phyloP scores from a whole-genome alignment of 169 alveolate genomes.

The Besnoitia besnoiti region DNA sequence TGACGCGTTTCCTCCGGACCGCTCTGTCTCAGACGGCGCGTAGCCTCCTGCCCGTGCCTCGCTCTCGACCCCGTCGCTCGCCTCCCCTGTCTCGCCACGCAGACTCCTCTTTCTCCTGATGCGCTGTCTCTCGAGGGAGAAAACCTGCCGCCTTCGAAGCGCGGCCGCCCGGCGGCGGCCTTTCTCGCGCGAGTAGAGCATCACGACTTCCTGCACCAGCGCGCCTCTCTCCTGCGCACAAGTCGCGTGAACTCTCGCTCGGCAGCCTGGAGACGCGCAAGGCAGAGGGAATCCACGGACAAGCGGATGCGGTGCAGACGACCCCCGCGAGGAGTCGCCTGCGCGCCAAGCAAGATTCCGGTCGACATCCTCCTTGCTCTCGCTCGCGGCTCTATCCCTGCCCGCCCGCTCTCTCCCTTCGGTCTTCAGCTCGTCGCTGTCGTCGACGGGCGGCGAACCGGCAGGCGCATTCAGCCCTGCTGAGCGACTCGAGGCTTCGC shows the following conservation, averaged over 20 bases:
- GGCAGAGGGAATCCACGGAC: not conserved
- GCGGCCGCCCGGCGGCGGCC: not conserved
- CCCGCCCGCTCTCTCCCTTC: no score
- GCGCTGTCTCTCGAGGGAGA: no score
- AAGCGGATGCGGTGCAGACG: not conserved
- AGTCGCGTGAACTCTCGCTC: not conserved
- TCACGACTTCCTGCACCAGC: slow-evolving; percentile 2
- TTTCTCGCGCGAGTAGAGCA: not conserved
- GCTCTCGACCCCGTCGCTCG: not conserved
- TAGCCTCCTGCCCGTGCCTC: not conserved
- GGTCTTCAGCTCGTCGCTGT: no score
- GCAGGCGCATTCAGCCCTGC: no score
- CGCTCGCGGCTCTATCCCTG: no score
- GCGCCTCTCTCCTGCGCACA: slow-evolving; percentile 2
- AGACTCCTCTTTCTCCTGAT: not conserved
- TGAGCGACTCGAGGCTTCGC: no score
- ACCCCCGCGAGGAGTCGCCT: not conserved
- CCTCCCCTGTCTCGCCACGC: not conserved
- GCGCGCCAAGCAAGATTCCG: no score
- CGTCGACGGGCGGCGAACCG: no score
- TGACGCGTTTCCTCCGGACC: not conserved
- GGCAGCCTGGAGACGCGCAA: slow-evolving; percentile 36
- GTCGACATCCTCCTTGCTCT: no score
- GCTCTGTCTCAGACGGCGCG: not conserved
- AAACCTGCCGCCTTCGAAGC: no score